Base-by-base conservation (phyloP, 1,284 basidiomycete genomes). In the Rhodotorula mucilaginosa region DNA sequence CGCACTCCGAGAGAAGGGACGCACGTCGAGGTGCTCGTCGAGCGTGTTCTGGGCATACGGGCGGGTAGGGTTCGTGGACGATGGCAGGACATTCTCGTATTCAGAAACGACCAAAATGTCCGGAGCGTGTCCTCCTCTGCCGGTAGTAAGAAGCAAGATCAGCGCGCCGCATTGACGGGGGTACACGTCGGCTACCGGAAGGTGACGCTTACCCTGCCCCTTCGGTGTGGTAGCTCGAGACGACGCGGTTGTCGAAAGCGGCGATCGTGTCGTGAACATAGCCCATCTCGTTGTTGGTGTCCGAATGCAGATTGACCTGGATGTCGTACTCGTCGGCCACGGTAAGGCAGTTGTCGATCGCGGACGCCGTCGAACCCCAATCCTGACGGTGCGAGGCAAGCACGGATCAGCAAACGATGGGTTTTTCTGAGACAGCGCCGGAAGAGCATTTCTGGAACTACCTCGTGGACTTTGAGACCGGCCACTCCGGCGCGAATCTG, bases 61-160 rank as follows among this genome's bases (percentile, higher is more conserved):
- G 57, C 96, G 85, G 0, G 97, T 99, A 3, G 97, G 97, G 80
- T 97, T 99, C 6, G 97, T 99, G 7, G 96, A 98, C 13, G 91
- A 93, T 0, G 97, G 97, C n/a, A 99, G 83, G 2, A 99, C 93
- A 73, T 99, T 97, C 4, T 26, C 29, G 29, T 39, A 44, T 29
- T 34, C 31, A 8, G n/a, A 93, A 96, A 31, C 97, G 47, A 58
- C 31, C 8, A 99, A 97, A 81, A 99, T 97, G 79, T 99, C 97
- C 0, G 97, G 97, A 4, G 96, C 96, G 80, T 98, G 96, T 5
- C 97, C 96, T 34, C 96, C 96, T 2, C 71, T 73, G 39, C 29
- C 0, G 8, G 8, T 18, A 1, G 12, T 1, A 0, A 16, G 34
- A 34, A 34, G 34, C 29, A 39, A 15, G 21, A 44, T 51, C 48